A percentile compares a stretch with the other conserved stretches of the same genome.
phyloP scores from a whole-genome alignment of 2,329 filamentous ascomycete species.

The Colletotrichum liaoningense region DNA sequence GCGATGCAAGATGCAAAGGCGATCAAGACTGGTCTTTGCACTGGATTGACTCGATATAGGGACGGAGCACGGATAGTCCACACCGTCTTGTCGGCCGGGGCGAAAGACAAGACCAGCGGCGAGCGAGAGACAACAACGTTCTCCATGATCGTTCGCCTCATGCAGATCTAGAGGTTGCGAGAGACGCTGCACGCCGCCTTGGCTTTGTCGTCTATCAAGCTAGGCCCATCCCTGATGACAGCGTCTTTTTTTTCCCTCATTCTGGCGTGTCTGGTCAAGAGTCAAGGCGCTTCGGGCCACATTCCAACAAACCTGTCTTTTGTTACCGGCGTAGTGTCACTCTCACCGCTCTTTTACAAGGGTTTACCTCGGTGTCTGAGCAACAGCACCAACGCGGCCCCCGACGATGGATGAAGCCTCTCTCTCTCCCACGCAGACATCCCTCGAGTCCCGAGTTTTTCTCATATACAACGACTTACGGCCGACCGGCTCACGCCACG shows the following conservation, averaged over 20 bases:
- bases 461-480: background rate
- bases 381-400: background rate
- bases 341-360: conserved; percentile 30
- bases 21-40: background rate
- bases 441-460: background rate
- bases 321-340: background rate
- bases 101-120: conserved; percentile 4
- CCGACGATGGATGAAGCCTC: background rate
- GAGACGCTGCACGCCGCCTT: conserved; percentile 9
- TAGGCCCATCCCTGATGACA: conserved; percentile 29
- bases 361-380: conserved; percentile 14
- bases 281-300: background rate
- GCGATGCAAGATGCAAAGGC: background rate
- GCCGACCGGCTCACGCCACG: background rate
- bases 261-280: background rate
- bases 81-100: background rate
- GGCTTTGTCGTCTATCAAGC: background rate
- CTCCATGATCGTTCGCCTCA: conserved; percentile 1
- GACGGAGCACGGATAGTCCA: too few relatives aligned
- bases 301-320: conserved; percentile 5
- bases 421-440: background rate
- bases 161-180: background rate
- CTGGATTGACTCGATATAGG: background rate
- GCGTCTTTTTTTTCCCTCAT: background rate
- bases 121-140: conserved; percentile 14